phyloP scores from a whole-genome alignment of 2,329 filamentous ascomycete species.

The Aspergillus calidoustus region DNA sequence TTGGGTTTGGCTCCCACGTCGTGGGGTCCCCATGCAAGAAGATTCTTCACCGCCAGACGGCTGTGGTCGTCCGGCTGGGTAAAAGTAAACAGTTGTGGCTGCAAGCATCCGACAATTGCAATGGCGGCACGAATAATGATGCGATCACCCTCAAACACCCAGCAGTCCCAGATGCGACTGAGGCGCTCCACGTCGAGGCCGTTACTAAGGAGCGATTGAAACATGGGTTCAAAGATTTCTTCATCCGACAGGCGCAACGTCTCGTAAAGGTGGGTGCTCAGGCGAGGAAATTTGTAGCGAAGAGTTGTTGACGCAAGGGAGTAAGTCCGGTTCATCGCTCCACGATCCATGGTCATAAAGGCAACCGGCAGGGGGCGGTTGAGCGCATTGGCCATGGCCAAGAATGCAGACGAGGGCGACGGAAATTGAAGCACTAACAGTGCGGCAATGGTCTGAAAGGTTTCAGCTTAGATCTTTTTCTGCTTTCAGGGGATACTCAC shows the following conservation, averaged over 20 bases:
- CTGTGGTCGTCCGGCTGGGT: conserved; percentile 43
- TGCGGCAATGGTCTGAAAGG: conserved; percentile 56
- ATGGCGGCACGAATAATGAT: conserved; percentile 52
- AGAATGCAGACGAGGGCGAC: conserved; percentile 58
- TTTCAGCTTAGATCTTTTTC: conserved; percentile 4
- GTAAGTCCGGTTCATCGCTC: conserved; percentile 61
- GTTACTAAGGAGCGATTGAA: conserved; percentile 58
- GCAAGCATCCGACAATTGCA: conserved; percentile 48
- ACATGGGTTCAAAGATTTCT: conserved; percentile 58
- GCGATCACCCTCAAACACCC: conserved; percentile 64
- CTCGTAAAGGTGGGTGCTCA: conserved; percentile 57
- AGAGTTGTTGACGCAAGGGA: conserved; percentile 60
- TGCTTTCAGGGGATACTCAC: conserved; percentile 37
- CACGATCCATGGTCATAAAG: conserved; percentile 62
- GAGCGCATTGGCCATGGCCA: conserved; percentile 63
- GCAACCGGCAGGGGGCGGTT: conserved; percentile 65
- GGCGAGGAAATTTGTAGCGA: conserved; percentile 60
- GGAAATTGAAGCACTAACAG: conserved; percentile 62
- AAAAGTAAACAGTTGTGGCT: conserved; percentile 48
- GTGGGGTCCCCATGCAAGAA: conserved; percentile 45
- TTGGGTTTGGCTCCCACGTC: conserved; percentile 36
- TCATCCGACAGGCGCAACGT: conserved; percentile 46
- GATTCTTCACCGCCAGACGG: conserved; percentile 36
- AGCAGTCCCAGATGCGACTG: conserved; percentile 64
- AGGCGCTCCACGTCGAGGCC: conserved; percentile 58